Evolutionary conservation across 352 stramenopile genomes (phyloP), one percentile per base, ranked within the genome.

Genomic region (Phytophthora quininea): DNA sequence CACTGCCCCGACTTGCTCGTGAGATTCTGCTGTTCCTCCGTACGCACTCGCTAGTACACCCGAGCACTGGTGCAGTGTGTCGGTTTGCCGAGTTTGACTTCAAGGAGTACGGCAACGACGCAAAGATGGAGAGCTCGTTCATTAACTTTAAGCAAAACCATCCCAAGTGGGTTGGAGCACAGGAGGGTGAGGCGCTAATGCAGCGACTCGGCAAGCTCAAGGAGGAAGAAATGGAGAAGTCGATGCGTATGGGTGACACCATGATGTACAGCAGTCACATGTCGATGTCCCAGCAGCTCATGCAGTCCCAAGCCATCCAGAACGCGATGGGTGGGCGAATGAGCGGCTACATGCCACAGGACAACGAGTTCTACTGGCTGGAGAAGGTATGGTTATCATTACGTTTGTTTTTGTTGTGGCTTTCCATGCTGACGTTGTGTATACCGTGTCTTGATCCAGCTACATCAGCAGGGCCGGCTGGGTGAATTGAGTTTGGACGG

Each of bases 111-210:
- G 82, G 86, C 27, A 91, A 98, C 67, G 91, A 96, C 55, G 58
- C 72, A 19, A 99, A 99, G 79, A 98, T 99, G 93, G 96, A 99
- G 71, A 98, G 97, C 45, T 98, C 89, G 43, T 98, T 99, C 68
- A 90, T 99, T 54, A 99, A 94, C 56, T 99, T 99, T 73, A 98
- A 98, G 68, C 87, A 93, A 55, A 95, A 96, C 51, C 89, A 97
- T 65, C 90, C 90, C 4, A 86, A 80, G 37, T 97, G 90, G 90
- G 79, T 93, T 32, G 88, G 88, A 27, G 83, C 78, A 4, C 64
- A 78, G 33, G 86, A 95, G 71, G 88, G 88, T 66, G 88, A 96
- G 32, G 76, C 61, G 15, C 73, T 96, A 1, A 83, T 94, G 68
- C 60, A 88, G 55, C 79, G 84, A 3, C 67, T 96, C 19, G 80